phyloP scores from a whole-genome alignment of 2,329 filamentous ascomycete species.

The Calonectria honghensis region DNA sequence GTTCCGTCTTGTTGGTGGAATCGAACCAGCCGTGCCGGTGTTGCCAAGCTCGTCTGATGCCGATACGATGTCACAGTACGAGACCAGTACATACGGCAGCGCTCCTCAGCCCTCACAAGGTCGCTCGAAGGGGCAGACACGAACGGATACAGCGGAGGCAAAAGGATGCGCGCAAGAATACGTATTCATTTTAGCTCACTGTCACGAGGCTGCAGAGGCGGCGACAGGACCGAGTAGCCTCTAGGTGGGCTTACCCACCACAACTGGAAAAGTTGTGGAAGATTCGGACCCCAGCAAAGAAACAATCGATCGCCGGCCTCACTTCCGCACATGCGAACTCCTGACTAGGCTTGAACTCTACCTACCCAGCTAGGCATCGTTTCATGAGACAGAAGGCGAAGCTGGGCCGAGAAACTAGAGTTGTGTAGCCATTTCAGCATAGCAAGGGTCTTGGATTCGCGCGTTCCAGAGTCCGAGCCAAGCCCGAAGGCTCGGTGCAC shows the following conservation, averaged over 20 bases:
- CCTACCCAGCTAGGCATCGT: neutral
- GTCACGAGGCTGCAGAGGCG: slow-evolving; percentile 23
- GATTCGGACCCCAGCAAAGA: slow-evolving; percentile 16
- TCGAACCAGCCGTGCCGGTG: slow-evolving; percentile 9
- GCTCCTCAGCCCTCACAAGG: neutral
- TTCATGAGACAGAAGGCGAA: neutral
- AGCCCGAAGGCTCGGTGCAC: slow-evolving; percentile 36
- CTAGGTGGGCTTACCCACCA: slow-evolving; percentile 34
- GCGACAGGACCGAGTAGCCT: slow-evolving; percentile 10
- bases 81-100: neutral
- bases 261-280: slow-evolving; percentile 23
- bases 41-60: slow-evolving; percentile 18
- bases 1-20: slow-evolving; percentile 25
- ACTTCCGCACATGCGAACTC: slow-evolving; percentile 30
- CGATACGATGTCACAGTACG: slow-evolving; percentile 22
- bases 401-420: neutral
- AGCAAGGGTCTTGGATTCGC: neutral
- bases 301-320: slow-evolving; percentile 33
- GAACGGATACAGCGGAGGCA: slow-evolving; percentile 16
- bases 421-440: slow-evolving; percentile 3
- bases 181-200: neutral
- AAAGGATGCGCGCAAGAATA: slow-evolving; percentile 1
- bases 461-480: slow-evolving; percentile 29
- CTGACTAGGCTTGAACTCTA: slow-evolving; percentile 16
- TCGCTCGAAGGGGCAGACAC: neutral